Evolutionary conservation across 257 asterid species (phyloP).

Genomic region (Ilex aquifolium): DNA sequence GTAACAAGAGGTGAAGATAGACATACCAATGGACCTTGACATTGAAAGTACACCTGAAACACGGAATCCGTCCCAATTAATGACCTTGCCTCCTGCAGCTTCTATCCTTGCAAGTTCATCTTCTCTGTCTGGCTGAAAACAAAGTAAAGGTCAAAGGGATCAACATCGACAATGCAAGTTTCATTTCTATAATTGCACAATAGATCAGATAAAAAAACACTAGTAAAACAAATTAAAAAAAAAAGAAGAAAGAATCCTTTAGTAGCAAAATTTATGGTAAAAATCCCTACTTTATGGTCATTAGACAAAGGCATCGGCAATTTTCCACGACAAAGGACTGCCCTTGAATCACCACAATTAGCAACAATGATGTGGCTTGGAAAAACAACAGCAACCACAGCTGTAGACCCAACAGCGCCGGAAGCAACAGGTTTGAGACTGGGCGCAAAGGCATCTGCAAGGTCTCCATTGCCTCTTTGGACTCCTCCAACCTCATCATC

Average conservation of each 20-base stretch:
- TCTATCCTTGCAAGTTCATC: constrained; percentile 47
- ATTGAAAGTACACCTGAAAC: constrained; percentile 47
- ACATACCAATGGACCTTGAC: constrained; percentile 44
- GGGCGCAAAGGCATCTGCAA: constrained; percentile 12
- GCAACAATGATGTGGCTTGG: constrained; percentile 82
- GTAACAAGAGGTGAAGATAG: background rate
- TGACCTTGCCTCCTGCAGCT: constrained; percentile 43
- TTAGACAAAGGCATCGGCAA: constrained; percentile 67
- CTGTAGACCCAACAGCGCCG: constrained; percentile 90
- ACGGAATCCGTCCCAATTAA: constrained; percentile 44
- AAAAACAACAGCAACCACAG: constrained; percentile 69
- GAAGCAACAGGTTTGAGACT: constrained; percentile 46
- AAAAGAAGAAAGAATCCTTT: no score
- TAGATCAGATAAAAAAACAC: no score
- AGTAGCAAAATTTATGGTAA: no score
- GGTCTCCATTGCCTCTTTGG: constrained; percentile 12
- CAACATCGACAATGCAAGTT: no score
- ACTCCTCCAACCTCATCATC: constrained; percentile 78
- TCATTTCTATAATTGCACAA: no score
- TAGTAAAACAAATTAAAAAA: no score
- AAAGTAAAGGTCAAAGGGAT: background rate
- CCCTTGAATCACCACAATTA: constrained; percentile 95
- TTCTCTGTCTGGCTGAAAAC: constrained; percentile 39
- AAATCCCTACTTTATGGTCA: constrained; percentile 71
- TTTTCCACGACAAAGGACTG: constrained; percentile 89